phyloP scores from a whole-genome alignment of 1,284 basidiomycete species.

The Marasmius oreades region DNA sequence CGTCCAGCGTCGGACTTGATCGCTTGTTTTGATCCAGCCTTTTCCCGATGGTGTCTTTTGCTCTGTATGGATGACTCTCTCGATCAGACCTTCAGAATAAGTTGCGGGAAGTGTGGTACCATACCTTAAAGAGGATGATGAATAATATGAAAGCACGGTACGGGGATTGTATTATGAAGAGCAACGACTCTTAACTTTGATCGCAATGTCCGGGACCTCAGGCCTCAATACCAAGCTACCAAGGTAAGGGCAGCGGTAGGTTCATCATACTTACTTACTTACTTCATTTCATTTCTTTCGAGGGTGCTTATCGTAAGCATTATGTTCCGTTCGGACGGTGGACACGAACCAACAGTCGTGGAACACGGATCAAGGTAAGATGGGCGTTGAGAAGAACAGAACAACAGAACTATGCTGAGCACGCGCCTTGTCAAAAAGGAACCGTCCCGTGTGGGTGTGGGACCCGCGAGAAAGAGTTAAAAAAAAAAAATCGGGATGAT shows the following conservation, averaged over 20 bases:
- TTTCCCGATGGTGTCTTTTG: not conserved
- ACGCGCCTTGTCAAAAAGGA: not conserved
- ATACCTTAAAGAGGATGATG: not conserved
- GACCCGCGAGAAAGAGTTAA: too few relatives aligned
- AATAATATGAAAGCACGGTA: not conserved
- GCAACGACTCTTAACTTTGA: too few relatives aligned
- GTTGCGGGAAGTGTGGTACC: not conserved
- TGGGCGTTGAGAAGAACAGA: not conserved
- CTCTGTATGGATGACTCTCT: not conserved
- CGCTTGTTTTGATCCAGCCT: not conserved
- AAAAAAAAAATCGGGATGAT: too few relatives aligned
- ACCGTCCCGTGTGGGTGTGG: too few relatives aligned
- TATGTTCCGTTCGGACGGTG: too few relatives aligned
- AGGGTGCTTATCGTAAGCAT: slow-evolving; percentile 1
- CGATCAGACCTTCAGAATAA: not conserved
- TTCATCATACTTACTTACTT: not conserved
- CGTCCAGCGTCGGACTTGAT: not conserved
- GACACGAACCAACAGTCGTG: not conserved
- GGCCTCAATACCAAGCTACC: not conserved
- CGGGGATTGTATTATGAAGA: not conserved
- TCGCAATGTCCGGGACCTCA: too few relatives aligned
- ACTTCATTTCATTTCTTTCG: not conserved
- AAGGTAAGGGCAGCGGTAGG: not conserved
- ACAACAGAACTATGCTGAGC: not conserved
- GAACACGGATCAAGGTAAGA: not conserved